phyloP scores from a whole-genome alignment of 148 eudicot species.

The Camellia sinensis region DNA sequence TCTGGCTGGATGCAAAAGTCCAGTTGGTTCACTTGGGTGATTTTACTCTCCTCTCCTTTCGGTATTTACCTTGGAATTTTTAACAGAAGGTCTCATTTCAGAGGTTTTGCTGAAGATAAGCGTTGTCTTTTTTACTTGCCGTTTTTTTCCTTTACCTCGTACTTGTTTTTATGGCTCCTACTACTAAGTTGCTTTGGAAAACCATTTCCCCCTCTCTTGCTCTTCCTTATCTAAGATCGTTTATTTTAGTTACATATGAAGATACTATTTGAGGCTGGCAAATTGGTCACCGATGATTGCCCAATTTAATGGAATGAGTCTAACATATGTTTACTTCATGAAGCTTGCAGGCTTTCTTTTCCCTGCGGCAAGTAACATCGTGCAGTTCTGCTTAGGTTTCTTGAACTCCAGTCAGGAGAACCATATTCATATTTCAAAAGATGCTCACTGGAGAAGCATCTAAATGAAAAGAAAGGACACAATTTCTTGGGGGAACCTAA shows the following conservation, averaged over 20 bases:
- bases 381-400: neutral
- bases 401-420: neutral
- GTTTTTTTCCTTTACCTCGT: neutral
- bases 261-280: neutral
- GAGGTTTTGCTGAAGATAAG: neutral
- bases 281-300: neutral
- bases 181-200: neutral
- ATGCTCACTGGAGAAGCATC: neutral
- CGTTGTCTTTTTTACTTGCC: neutral
- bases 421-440: neutral
- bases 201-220: neutral
- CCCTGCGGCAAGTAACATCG: neutral
- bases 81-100: neutral
- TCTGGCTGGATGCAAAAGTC: slow-evolving; percentile 6
- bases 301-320: neutral
- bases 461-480: neutral
- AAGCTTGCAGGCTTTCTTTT: neutral
- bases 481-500: neutral
- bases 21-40: slow-evolving; percentile 14
- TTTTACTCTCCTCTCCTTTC: neutral
- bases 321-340: neutral
- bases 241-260: neutral
- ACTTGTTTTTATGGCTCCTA: neutral
- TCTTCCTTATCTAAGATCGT: neutral
- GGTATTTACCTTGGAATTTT: neutral